Conservation (phyloP, 2,329 filamentous ascomycete genomes). For the Pseudogymnoascus sp. region DNA sequence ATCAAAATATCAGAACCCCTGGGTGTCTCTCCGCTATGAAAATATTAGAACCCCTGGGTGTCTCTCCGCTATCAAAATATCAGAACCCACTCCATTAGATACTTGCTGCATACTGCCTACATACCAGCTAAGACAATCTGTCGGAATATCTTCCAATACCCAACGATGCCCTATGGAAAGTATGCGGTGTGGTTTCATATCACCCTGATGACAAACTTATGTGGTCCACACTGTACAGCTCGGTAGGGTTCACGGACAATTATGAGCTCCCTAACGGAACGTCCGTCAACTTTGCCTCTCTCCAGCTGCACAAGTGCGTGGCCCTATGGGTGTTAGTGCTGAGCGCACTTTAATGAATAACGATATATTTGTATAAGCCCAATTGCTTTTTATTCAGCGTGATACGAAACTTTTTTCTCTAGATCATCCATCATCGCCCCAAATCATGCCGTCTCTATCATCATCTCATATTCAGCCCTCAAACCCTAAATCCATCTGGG, state of each 20-base stretch:
- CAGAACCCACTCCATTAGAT: constrained; percentile 1
- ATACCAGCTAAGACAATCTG: background rate
- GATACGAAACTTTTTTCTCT: constrained; percentile 1
- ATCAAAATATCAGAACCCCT: no score
- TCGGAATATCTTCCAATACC: constrained; percentile 6
- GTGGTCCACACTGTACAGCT: constrained; percentile 17
- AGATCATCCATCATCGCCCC: background rate
- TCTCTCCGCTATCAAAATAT: background rate
- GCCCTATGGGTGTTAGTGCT: constrained; percentile 4
- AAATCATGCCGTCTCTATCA: background rate
- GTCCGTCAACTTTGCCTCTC: constrained; percentile 5
- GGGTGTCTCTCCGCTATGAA: no score
- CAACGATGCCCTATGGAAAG: background rate
- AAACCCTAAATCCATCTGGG: background rate
- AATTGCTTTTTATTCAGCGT: constrained; percentile 3
- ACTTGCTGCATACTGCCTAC: constrained; percentile 4
- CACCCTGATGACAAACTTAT: constrained; percentile 5
- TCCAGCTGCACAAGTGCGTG: background rate
- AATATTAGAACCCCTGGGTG: no score
- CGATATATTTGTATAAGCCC: background rate
- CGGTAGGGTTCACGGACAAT: constrained; percentile 23
- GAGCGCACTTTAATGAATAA: constrained; percentile 1
- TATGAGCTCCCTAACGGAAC: constrained; percentile 19
- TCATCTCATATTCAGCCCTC: background rate
- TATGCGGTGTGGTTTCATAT: background rate